phyloP scores from a whole-genome alignment of 176 grass and related monocot genomes.

The Typha latifolia region DNA sequence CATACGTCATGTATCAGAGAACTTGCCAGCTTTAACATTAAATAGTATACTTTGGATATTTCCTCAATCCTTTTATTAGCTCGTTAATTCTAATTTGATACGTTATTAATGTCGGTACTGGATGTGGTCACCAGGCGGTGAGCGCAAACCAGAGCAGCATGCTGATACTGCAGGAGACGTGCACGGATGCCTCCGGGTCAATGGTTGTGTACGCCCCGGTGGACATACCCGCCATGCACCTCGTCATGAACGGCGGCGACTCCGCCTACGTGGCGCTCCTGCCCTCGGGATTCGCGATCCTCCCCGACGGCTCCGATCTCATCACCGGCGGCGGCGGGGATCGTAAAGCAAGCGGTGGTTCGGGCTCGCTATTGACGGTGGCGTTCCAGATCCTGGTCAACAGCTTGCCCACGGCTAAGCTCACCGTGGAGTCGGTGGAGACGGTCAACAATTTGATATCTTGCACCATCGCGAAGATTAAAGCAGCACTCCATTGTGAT shows the following conservation, averaged over 20 bases:
- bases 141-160: slow-evolving; percentile 57
- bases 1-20: too few relatives aligned
- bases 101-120: background rate
- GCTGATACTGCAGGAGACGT: slow-evolving; percentile 68
- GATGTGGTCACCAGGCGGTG: slow-evolving; percentile 6
- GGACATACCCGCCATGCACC: slow-evolving; percentile 48
- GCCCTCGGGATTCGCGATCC: slow-evolving; percentile 64
- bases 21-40: too few relatives aligned
- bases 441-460: slow-evolving; percentile 66
- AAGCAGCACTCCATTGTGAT: slow-evolving; percentile 46
- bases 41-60: too few relatives aligned
- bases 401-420: slow-evolving; percentile 54
- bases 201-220: slow-evolving; percentile 60
- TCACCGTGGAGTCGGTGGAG: slow-evolving; percentile 53
- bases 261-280: slow-evolving; percentile 48
- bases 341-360: background rate
- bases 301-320: slow-evolving; percentile 39
- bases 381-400: slow-evolving; percentile 71
- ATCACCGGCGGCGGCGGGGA: slow-evolving; percentile 4
- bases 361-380: slow-evolving; percentile 62
- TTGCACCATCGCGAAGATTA: slow-evolving; percentile 68
- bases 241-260: slow-evolving; percentile 70
- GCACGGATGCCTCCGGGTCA: slow-evolving; percentile 43
- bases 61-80: background rate
- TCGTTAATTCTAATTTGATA: slow-evolving; percentile 9